These are phyloP conservation scores for Yamadazyma laniorum DNA, from an alignment of 805 yeast species.

Conservation along the genomic window DNA sequence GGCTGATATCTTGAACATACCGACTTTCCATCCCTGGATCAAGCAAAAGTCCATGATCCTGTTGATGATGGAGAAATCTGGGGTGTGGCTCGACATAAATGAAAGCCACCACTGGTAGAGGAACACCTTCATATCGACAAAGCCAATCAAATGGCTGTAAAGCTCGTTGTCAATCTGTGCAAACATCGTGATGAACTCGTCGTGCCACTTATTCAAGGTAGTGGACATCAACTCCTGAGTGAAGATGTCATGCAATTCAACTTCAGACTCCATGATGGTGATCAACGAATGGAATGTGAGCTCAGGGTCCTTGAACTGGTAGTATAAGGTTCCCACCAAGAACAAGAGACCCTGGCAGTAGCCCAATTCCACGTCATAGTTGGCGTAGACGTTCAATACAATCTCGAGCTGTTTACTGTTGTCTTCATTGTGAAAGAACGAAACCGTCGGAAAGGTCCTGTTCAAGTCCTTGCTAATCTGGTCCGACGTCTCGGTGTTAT, in stretches of 20 bases:
- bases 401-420: slow-evolving; percentile 50
- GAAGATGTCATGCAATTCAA: slow-evolving; percentile 49
- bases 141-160: slow-evolving; percentile 39
- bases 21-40: slow-evolving; percentile 53
- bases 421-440: slow-evolving; percentile 43
- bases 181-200: slow-evolving; percentile 49
- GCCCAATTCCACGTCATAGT: slow-evolving; percentile 64
- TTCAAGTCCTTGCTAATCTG: slow-evolving; percentile 57
- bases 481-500: slow-evolving; percentile 35
- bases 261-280: slow-evolving; percentile 57
- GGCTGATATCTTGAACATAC: slow-evolving; percentile 53
- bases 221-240: slow-evolving; percentile 51
- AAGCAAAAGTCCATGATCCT: slow-evolving; percentile 50
- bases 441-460: slow-evolving; percentile 57
- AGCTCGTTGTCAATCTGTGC: slow-evolving; percentile 40
- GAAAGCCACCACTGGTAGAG: slow-evolving; percentile 69
- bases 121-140: slow-evolving; percentile 45
- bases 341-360: slow-evolving; percentile 69
- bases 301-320: slow-evolving; percentile 31
- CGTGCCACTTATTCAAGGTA: slow-evolving; percentile 51
- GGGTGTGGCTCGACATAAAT: slow-evolving; percentile 59
- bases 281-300: slow-evolving; percentile 53
- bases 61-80: slow-evolving; percentile 47
- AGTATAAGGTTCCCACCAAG: slow-evolving; percentile 56
- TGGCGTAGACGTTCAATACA: slow-evolving; percentile 59